Evolutionary conservation across 2,329 filamentous ascomycete genomes (phyloP), one percentile per base, ranked within the genome.

Genomic region (Exophiala viscosa): DNA sequence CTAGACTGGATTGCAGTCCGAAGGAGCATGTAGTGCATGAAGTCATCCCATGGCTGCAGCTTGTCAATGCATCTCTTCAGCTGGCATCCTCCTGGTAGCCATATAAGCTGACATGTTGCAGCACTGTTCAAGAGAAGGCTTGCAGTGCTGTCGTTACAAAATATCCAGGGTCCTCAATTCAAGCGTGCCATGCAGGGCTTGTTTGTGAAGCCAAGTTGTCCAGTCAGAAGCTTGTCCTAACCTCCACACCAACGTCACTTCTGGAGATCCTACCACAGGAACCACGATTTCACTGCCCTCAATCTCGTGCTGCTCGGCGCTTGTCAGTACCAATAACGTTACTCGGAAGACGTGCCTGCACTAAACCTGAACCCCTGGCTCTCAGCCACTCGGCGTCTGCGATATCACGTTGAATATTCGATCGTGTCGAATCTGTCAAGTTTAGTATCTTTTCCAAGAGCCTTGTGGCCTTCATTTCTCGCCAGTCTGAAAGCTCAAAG

Each of bases 211-310:
- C 39, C 28, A 49, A 43, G 46, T 32, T 40, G 9, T 33, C n/a
- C 23, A 45, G 33, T 32, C 33, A 45, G 45, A 31, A 39, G 17
- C 15, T 28, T 18, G 44, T 23, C 11, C 6, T 39, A 50, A 50
- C 41, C 48, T 50, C 45, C 41, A 23, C 14, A 18, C 23, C 18
- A 23, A 50, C 48, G 48, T 50, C 48, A 50, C 33, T 5, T 23
- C 36, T 40, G 34, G 11, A 36, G 11, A 13, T 15, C 11, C 34
- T 10, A 9, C 10, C 11, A 36, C 15, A 3, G 5, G 11, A 17
- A 38, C 8, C 11, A 38, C 13, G n/a, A 15, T 38, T 40, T 40
- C n/a, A 14, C 35, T 13, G 14, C 35, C 14, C 4, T 17, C 35
- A 39, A 39, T 3, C n/a, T n/a, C 9, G 9, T 17, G 8, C 35